phyloP scores from a whole-genome alignment of 1,284 basidiomycete species.

The Ustilago xerochloae region DNA sequence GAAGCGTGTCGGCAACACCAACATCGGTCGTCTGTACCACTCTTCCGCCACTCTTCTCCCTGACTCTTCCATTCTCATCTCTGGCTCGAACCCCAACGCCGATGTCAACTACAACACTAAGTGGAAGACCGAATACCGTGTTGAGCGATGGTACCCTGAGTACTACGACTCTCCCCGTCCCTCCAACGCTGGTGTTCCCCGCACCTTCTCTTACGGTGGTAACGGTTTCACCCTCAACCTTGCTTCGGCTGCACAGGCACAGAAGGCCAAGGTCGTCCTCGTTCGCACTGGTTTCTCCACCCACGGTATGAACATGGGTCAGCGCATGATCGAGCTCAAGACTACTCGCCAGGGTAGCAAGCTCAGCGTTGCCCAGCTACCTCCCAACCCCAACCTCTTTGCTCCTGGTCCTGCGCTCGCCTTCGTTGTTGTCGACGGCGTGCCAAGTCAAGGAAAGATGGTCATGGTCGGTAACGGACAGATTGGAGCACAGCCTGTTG shows the following conservation, averaged over 20 bases:
- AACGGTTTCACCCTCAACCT: constrained; percentile 49
- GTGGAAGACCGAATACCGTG: constrained; percentile 54
- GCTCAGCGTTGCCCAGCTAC: constrained; percentile 56
- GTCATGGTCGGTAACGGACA: constrained; percentile 62
- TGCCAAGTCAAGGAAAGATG: constrained; percentile 61
- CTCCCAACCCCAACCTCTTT: constrained; percentile 62
- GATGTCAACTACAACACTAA: constrained; percentile 45
- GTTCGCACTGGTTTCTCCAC: constrained; percentile 91
- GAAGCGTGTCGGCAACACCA: constrained; percentile 40
- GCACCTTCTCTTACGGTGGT: constrained; percentile 57
- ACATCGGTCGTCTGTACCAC: constrained; percentile 60
- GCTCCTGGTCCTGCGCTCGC: constrained; percentile 64
- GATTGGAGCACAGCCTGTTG: constrained; percentile 50
- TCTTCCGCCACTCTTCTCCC: constrained; percentile 56
- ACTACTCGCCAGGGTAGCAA: constrained; percentile 18
- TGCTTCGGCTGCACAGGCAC: constrained; percentile 61
- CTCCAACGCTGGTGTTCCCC: constrained; percentile 42
- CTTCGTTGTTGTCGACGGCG: constrained; percentile 63
- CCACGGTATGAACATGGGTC: constrained; percentile 94
- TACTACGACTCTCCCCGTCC: constrained; percentile 58
- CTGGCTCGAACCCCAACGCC: constrained; percentile 60
- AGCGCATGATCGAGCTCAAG: constrained; percentile 68
- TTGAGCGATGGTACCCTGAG: constrained; percentile 60
- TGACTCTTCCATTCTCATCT: constrained; percentile 57
- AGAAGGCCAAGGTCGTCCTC: constrained; percentile 75